Percentiles rank a stretch among this genome's conserved stretches.
Conservation (phyloP, 768 basidiomycete genomes). For the Termitomyces sp. region DNA sequence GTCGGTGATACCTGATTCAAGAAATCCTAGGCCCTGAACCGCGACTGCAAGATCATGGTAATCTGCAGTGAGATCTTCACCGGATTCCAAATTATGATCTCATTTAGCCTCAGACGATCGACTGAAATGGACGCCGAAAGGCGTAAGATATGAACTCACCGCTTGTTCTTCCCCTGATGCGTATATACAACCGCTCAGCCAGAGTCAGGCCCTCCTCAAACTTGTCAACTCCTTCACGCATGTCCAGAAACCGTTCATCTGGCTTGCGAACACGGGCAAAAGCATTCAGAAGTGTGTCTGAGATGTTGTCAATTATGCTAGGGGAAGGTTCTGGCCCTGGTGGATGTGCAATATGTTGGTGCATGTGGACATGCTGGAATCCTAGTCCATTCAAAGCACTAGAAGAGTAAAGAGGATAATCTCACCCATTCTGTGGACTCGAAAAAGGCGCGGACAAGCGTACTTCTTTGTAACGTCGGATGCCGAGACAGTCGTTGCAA, state of each 20-base stretch:
- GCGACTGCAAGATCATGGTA: slow-evolving; percentile 97
- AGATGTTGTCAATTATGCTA: slow-evolving; percentile 90
- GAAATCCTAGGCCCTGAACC: slow-evolving; percentile 94
- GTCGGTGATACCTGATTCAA: slow-evolving; percentile 98
- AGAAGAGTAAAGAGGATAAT: slow-evolving; percentile 17
- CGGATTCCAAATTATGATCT: slow-evolving; percentile 77
- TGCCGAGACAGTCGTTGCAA: slow-evolving; percentile 88
- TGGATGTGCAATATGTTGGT: slow-evolving; percentile 91
- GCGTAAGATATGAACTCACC: slow-evolving; percentile 55
- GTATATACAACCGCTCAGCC: slow-evolving; percentile 78
- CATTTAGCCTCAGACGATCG: slow-evolving; percentile 77
- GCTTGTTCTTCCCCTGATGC: slow-evolving; percentile 77
- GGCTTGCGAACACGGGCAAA: slow-evolving; percentile 96
- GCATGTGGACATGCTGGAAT: slow-evolving; percentile 89
- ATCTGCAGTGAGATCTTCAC: slow-evolving; percentile 93
- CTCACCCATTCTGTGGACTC: slow-evolving; percentile 98
- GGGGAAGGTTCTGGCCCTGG: slow-evolving; percentile 76
- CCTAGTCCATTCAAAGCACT: slow-evolving; percentile 4
- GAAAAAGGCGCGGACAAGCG: slow-evolving; percentile 90
- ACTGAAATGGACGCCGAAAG: slow-evolving; percentile 23
- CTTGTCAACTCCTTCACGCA: slow-evolving; percentile 91
- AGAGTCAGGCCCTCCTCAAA: slow-evolving; percentile 90
- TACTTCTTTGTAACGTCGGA: slow-evolving; percentile 89
- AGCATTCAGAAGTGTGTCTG: slow-evolving; percentile 94
- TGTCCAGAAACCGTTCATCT: slow-evolving; percentile 89